These are phyloP conservation scores for Dothistroma pini DNA, from an alignment of 2,329 filamentous ascomycete species.

Conservation along the genomic window DNA sequence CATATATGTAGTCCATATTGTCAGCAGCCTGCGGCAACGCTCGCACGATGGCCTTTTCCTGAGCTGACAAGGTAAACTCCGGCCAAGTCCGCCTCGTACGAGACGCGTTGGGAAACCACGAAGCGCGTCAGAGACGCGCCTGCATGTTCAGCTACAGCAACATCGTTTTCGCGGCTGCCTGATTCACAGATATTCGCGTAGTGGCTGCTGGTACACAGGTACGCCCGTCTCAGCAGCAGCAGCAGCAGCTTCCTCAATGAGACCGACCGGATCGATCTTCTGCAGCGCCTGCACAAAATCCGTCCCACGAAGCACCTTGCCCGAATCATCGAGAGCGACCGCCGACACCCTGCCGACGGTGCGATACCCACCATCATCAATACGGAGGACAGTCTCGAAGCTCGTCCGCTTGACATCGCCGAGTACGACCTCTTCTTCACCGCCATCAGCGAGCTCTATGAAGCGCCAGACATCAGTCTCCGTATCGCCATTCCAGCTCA, in stretches of 20 bases:
- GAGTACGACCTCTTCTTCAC: constrained; percentile 3
- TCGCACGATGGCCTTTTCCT: neutral
- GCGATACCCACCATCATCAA: neutral
- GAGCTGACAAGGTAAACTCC: neutral
- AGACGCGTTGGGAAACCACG: neutral
- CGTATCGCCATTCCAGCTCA: constrained; percentile 48
- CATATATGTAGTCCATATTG: neutral
- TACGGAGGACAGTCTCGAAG: constrained; percentile 11
- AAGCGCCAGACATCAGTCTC: constrained; percentile 45
- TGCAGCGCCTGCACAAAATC: neutral
- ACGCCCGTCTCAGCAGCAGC: neutral
- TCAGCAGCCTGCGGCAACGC: neutral
- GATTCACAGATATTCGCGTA: neutral
- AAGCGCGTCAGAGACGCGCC: neutral
- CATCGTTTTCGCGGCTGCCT: neutral
- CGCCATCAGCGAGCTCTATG: constrained; percentile 28
- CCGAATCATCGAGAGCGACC: neutral
- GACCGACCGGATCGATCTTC: neutral
- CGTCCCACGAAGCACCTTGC: neutral
- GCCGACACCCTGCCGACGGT: neutral
- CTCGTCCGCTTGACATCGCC: constrained; percentile 11
- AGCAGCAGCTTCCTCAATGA: neutral
- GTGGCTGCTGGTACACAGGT: neutral
- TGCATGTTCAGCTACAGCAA: neutral
- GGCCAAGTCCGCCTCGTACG: neutral